Conservation (phyloP, 202 grass and related monocot species). For the Zoysia matrella region DNA sequence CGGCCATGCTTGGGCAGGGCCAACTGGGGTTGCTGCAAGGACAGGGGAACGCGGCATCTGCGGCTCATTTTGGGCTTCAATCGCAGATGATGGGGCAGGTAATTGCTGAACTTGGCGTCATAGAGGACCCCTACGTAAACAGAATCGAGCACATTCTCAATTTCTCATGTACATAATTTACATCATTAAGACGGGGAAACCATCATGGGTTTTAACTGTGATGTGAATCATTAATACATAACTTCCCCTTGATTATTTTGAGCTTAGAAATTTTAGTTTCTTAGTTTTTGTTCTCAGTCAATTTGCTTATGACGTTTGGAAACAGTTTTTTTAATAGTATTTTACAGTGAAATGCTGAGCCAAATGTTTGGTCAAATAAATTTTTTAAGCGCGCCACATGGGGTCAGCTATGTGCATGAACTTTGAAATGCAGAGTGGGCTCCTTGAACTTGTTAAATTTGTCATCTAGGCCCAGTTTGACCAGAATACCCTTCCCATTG, state of each 20-base stretch:
- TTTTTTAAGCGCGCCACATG: background rate
- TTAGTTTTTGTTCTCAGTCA: conserved; percentile 1
- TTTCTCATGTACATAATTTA: background rate
- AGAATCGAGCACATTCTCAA: background rate
- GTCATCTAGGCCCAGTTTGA: background rate
- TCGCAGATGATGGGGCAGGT: conserved; percentile 91
- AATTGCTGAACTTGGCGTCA: conserved; percentile 45
- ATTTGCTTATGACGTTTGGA: conserved; percentile 7
- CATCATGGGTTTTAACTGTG: conserved; percentile 4
- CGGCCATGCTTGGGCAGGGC: conserved; percentile 74
- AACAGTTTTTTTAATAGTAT: background rate
- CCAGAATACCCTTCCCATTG: background rate
- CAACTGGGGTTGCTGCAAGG: conserved; percentile 78
- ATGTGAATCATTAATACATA: background rate
- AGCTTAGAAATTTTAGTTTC: background rate
- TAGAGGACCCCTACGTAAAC: background rate
- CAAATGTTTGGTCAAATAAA: background rate
- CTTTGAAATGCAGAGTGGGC: no score
- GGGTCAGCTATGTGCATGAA: background rate
- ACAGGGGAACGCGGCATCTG: conserved; percentile 56
- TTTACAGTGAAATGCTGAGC: background rate
- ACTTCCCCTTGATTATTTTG: conserved; percentile 1
- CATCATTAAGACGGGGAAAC: no score
- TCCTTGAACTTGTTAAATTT: background rate
- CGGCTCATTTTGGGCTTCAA: conserved; percentile 72